Percentiles rank a stretch among this genome's conserved stretches.
phyloP scores from a whole-genome alignment of 345 rosid genomes.

The Rhizophora apiculata region DNA sequence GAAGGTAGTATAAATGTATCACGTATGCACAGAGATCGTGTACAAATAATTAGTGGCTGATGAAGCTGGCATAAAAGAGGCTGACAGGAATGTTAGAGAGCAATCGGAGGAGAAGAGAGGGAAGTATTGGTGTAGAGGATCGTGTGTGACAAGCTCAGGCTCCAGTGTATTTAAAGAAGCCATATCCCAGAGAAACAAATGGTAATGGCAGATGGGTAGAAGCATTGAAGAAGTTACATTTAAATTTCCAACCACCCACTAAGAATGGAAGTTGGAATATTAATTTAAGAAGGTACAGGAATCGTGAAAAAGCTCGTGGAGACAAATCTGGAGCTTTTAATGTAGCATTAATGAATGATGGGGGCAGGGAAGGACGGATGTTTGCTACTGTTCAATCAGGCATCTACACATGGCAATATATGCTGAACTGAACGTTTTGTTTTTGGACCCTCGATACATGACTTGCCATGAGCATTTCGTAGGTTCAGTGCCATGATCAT shows the following conservation, averaged over 20 bases:
- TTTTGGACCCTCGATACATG: too few relatives aligned
- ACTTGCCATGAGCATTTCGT: too few relatives aligned
- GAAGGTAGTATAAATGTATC: too few relatives aligned
- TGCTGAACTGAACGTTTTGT: too few relatives aligned
- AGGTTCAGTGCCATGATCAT: too few relatives aligned
- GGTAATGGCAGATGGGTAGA: neutral
- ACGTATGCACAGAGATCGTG: too few relatives aligned
- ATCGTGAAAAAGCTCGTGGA: conserved; percentile 32
- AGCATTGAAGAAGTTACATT: conserved; percentile 41
- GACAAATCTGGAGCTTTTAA: conserved; percentile 38
- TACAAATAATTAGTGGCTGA: too few relatives aligned
- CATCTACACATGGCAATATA: neutral
- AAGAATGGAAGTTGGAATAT: conserved; percentile 41
- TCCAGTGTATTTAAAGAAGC: neutral
- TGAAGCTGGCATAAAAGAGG: neutral
- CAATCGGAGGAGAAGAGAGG: conserved; percentile 1
- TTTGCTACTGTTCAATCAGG: conserved; percentile 29
- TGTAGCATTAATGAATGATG: conserved; percentile 27
- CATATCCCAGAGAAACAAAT: neutral
- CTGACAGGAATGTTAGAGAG: conserved; percentile 1
- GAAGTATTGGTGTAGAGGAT: conserved; percentile 1
- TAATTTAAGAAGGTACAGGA: conserved; percentile 34
- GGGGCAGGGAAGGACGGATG: conserved; percentile 28
- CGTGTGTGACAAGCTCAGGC: neutral
- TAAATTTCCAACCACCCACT: conserved; percentile 40